A percentile compares a stretch with the other conserved stretches of the same genome.
These are phyloP conservation scores for Lodderomyces margitis DNA, from an alignment of 1,139 yeast species.

Conservation along the genomic window DNA sequence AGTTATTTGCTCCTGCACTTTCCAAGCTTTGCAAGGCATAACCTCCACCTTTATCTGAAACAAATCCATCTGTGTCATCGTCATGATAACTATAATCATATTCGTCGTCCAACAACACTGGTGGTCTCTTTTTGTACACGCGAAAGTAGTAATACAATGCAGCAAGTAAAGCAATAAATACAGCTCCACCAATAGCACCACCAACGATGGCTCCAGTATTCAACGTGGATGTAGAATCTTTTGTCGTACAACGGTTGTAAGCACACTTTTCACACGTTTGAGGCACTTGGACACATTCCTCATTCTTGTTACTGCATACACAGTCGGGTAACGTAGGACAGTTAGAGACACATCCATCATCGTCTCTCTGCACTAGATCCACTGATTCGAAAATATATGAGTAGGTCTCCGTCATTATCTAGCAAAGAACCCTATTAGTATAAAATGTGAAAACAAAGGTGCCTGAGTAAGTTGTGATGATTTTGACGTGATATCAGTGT, in stretches of 20 bases:
- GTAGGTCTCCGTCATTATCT: conserved; percentile 4
- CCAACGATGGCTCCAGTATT: conserved; percentile 60
- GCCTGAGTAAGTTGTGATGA: too few species aligned
- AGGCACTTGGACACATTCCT: conserved; percentile 50
- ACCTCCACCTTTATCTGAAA: background rate
- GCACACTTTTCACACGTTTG: conserved; percentile 62
- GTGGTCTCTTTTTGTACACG: conserved; percentile 29
- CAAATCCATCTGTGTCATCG: conserved; percentile 18
- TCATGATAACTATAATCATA: conserved; percentile 23
- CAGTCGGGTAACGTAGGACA: conserved; percentile 55
- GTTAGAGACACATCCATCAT: conserved; percentile 43
- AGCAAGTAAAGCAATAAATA: conserved; percentile 32
- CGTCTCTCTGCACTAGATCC: conserved; percentile 13
- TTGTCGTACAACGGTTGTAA: conserved; percentile 44
- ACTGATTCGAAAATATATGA: background rate
- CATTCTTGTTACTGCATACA: conserved; percentile 28
- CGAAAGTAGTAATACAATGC: conserved; percentile 35
- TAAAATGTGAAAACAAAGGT: too few species aligned
- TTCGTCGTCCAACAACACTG: conserved; percentile 22
- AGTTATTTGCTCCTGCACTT: background rate
- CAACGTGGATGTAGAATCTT: conserved; percentile 12
- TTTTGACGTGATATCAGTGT: too few species aligned
- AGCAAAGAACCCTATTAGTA: too few species aligned
- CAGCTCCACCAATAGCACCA: conserved; percentile 57
- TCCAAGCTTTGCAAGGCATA: conserved; percentile 3